Evolutionary conservation across 257 asterid species (phyloP).

Genomic region (Vinca minor): DNA sequence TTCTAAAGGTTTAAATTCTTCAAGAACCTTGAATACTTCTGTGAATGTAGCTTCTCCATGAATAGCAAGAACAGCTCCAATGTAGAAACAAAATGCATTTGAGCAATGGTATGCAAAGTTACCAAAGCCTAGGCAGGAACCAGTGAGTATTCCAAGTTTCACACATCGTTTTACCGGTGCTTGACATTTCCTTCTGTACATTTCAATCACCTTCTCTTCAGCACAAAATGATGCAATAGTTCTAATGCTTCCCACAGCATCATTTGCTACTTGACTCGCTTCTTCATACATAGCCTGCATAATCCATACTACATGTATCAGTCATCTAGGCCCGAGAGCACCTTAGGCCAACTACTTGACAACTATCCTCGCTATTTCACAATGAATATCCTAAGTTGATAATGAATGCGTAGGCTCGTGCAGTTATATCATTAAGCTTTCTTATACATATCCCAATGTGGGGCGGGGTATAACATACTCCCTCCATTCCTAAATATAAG

Average conservation of each 20-base stretch:
- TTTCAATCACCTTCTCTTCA: constrained; percentile 54
- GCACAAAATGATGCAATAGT: constrained; percentile 72
- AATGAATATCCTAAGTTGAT: too few relatives aligned
- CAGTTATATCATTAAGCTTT: too few relatives aligned
- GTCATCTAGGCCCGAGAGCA: too few relatives aligned
- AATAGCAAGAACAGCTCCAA: constrained; percentile 49
- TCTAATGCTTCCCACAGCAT: constrained; percentile 71
- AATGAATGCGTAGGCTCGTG: too few relatives aligned
- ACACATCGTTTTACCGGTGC: constrained; percentile 49
- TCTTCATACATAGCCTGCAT: constrained; percentile 66
- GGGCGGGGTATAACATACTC: too few relatives aligned
- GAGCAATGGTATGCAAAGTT: constrained; percentile 35
- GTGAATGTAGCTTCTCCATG: constrained; percentile 42
- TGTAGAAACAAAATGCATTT: constrained; percentile 57
- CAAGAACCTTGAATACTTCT: constrained; percentile 32
- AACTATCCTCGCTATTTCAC: too few relatives aligned
- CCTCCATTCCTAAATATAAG: too few relatives aligned
- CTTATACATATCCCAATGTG: too few relatives aligned
- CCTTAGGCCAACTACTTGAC: too few relatives aligned
- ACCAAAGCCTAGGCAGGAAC: constrained; percentile 48
- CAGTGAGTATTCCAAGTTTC: constrained; percentile 48
- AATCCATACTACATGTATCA: too few relatives aligned
- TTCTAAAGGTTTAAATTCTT: too few relatives aligned
- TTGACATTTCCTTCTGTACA: constrained; percentile 54
- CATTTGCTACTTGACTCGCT: constrained; percentile 81